phyloP scores from a whole-genome alignment of 495 filamentous ascomycete species.

The Aspergillus conjunctus region DNA sequence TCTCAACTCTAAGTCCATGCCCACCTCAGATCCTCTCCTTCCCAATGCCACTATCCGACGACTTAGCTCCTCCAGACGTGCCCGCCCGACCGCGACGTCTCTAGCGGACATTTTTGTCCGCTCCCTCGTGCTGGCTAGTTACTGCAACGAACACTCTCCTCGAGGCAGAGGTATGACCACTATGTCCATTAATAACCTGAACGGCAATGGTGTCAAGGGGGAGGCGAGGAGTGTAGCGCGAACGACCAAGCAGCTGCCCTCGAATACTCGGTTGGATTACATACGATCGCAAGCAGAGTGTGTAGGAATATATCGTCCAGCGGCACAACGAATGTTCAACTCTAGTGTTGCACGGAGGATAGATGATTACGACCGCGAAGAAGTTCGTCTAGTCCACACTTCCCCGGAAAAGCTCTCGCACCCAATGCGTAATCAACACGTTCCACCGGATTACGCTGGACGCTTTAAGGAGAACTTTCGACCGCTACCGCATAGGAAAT shows the following conservation, averaged over 20 bases:
- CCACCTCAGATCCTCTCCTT: constrained; percentile 29
- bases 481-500: not conserved
- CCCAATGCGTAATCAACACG: constrained; percentile 2
- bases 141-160: constrained; percentile 59
- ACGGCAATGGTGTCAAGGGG: constrained; percentile 20
- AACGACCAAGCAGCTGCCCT: constrained; percentile 19
- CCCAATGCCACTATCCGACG: constrained; percentile 38
- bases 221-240: constrained; percentile 21
- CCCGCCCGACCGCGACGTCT: constrained; percentile 45
- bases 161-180: constrained; percentile 35
- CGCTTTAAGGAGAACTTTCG: not conserved
- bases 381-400: constrained; percentile 6
- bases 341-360: constrained; percentile 30
- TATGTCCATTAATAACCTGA: constrained; percentile 23
- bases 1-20: constrained; percentile 35
- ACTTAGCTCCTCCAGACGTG: constrained; percentile 39
- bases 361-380: constrained; percentile 21
- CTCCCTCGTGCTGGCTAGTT: constrained; percentile 64
- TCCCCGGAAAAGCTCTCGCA: constrained; percentile 5
- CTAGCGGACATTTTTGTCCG: constrained; percentile 61
- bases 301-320: constrained; percentile 27
- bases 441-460: not conserved
- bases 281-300: constrained; percentile 20
- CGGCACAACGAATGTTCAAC: constrained; percentile 36
- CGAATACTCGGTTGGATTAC: constrained; percentile 27